A percentile compares a stretch with the other conserved stretches of the same genome.
Evolutionary conservation across 2,329 filamentous ascomycete species (phyloP).

Genomic region (Ceratocystis alfenasii): DNA sequence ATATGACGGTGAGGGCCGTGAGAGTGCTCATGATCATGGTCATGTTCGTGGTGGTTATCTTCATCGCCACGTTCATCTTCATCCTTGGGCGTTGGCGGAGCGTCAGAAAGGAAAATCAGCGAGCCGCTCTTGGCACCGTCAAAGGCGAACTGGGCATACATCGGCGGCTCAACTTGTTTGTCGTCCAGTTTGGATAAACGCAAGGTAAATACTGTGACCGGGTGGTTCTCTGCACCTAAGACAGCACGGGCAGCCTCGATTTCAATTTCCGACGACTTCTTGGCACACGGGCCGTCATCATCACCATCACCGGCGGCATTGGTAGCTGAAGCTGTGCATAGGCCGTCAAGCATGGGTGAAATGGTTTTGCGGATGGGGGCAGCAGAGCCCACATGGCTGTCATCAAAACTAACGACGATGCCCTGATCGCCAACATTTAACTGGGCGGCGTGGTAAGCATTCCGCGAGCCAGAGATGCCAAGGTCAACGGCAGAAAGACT

Average conservation of each 20-base stretch:
- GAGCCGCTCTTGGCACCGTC: conserved; percentile 18
- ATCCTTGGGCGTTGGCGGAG: not conserved
- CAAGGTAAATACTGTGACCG: conserved; percentile 19
- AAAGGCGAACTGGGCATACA: conserved; percentile 20
- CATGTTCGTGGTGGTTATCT: not conserved
- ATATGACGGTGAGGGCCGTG: not conserved
- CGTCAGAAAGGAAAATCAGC: conserved; percentile 18
- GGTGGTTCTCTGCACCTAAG: conserved; percentile 7
- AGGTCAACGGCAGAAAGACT: conserved; percentile 18
- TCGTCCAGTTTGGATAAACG: conserved; percentile 13
- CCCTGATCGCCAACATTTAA: conserved; percentile 19
- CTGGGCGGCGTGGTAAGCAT: conserved; percentile 15
- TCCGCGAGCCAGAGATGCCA: conserved; percentile 17
- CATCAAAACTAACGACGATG: conserved; percentile 10
- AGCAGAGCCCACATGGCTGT: not conserved
- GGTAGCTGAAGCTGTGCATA: conserved; percentile 10
- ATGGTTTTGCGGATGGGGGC: conserved; percentile 17
- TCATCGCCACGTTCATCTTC: not conserved
- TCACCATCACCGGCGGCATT: not conserved
- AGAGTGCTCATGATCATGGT: not conserved
- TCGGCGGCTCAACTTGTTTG: conserved; percentile 15
- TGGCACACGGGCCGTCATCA: conserved; percentile 9
- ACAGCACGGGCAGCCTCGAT: conserved; percentile 14
- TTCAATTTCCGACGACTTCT: conserved; percentile 19
- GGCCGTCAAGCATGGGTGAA: conserved; percentile 17